Percentiles rank a stretch among this genome's conserved stretches.
These are phyloP conservation scores for Celoporthe dispersa DNA, from an alignment of 2,329 filamentous ascomycete species.

Conservation along the genomic window DNA sequence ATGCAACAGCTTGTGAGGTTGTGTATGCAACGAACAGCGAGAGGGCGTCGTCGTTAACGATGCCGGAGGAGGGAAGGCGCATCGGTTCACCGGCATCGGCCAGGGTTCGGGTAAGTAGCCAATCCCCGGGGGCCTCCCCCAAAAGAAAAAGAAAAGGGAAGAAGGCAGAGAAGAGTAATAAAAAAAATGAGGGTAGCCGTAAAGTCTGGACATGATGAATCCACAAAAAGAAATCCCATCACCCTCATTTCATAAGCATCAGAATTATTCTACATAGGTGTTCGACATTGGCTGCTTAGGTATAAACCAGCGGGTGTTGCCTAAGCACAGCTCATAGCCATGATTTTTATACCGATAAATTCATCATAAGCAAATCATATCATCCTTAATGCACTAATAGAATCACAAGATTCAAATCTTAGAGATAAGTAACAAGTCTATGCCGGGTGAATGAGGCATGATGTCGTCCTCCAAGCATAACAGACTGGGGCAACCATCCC, in stretches of 20 bases:
- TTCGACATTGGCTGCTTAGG: too few relatives aligned
- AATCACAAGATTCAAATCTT: background rate
- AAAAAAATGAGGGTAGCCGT: too few relatives aligned
- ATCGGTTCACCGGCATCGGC: conserved; percentile 6
- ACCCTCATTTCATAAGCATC: too few relatives aligned
- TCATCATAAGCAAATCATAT: background rate
- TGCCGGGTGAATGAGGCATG: background rate
- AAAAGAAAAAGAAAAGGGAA: too few relatives aligned
- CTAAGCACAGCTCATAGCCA: background rate
- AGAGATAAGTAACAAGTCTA: background rate
- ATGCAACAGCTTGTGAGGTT: background rate
- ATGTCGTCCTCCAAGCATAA: background rate
- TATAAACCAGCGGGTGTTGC: too few relatives aligned
- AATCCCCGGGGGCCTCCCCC: background rate
- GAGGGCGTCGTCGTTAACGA: background rate
- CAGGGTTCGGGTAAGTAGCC: conserved; percentile 1
- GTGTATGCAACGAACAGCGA: background rate
- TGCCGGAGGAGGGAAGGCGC: conserved; percentile 1
- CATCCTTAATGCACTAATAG: background rate
- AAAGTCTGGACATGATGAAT: too few relatives aligned
- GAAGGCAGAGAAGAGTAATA: too few relatives aligned
- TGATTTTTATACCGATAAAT: background rate
- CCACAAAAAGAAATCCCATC: too few relatives aligned
- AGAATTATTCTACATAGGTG: too few relatives aligned
- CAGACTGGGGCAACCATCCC: background rate